Conservation (phyloP, 2,329 filamentous ascomycete species). For the Colletotrichum viniferum region DNA sequence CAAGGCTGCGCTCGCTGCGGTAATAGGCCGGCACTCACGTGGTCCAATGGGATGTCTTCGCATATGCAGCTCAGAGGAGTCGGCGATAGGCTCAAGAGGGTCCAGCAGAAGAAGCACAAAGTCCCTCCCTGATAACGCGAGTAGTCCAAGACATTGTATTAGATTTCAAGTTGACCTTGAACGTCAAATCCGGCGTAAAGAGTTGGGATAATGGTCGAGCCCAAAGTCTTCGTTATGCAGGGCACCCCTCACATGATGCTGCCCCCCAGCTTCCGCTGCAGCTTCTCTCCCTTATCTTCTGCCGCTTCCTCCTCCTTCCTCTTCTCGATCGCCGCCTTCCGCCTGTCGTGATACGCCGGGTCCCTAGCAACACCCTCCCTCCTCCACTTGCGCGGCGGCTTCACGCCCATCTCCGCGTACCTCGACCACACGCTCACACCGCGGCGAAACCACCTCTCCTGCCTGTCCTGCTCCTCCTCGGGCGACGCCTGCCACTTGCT, state of each 20-base stretch:
- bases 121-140: neutral
- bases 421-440: constrained; percentile 64
- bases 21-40: neutral
- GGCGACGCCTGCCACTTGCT: constrained; percentile 72
- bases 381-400: constrained; percentile 66
- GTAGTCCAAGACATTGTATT: neutral
- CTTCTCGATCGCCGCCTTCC: constrained; percentile 27
- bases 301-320: constrained; percentile 33
- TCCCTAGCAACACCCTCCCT: constrained; percentile 55
- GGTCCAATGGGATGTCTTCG: neutral
- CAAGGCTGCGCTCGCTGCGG: too few relatives aligned
- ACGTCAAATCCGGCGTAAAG: neutral
- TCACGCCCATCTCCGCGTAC: constrained; percentile 64
- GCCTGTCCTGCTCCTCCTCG: constrained; percentile 60
- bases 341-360: constrained; percentile 43
- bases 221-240: neutral
- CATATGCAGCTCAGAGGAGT: neutral
- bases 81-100: neutral
- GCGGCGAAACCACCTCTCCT: constrained; percentile 65
- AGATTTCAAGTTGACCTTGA: neutral
- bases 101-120: neutral
- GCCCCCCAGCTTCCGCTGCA: constrained; percentile 29
- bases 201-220: neutral
- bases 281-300: constrained; percentile 25
- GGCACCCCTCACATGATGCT: constrained; percentile 26